Evolutionary conservation across 179 eudicot genomes (phyloP).

Genomic region (Pouteria campechiana): DNA sequence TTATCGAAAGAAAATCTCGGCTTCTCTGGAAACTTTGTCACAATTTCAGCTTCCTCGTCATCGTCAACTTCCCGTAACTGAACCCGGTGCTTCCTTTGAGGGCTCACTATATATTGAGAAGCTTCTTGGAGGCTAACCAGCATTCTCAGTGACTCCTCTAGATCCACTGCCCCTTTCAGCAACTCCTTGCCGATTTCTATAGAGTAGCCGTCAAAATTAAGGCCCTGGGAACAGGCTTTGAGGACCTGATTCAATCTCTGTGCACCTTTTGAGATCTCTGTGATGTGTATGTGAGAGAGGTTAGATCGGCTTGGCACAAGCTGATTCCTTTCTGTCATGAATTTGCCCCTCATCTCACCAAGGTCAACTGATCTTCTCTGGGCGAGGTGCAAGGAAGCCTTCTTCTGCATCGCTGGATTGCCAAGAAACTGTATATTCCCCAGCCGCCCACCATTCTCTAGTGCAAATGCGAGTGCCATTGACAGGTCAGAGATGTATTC

Average conservation of each 20-base stretch:
- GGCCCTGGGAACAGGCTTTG: slow-evolving; percentile 44
- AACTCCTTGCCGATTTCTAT: slow-evolving; percentile 63
- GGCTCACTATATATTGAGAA: slow-evolving; percentile 26
- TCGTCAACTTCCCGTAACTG: slow-evolving; percentile 54
- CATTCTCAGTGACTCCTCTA: slow-evolving; percentile 79
- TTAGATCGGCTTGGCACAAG: slow-evolving; percentile 27
- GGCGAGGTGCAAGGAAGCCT: slow-evolving; percentile 48
- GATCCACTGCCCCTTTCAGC: slow-evolving; percentile 69
- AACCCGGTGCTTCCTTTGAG: slow-evolving; percentile 38
- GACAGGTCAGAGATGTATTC: slow-evolving; percentile 40
- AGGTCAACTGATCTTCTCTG: slow-evolving; percentile 35
- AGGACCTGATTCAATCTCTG: slow-evolving; percentile 68
- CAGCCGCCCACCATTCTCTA: slow-evolving; percentile 44
- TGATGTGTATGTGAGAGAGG: slow-evolving; percentile 49
- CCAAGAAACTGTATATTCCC: slow-evolving; percentile 29
- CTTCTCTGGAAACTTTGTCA: slow-evolving; percentile 36
- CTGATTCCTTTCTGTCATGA: slow-evolving; percentile 10
- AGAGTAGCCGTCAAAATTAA: slow-evolving; percentile 33
- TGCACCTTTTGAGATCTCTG: slow-evolving; percentile 77
- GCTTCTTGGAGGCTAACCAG: slow-evolving; percentile 81
- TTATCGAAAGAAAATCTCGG: slow-evolving; percentile 89
- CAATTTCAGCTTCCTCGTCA: slow-evolving; percentile 40
- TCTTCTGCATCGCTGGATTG: slow-evolving; percentile 29
- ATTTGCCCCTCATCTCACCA: slow-evolving; percentile 13
- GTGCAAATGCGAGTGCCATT: slow-evolving; percentile 54